phyloP scores from a whole-genome alignment of 352 stramenopile species.

The Blastocystis sp. region DNA sequence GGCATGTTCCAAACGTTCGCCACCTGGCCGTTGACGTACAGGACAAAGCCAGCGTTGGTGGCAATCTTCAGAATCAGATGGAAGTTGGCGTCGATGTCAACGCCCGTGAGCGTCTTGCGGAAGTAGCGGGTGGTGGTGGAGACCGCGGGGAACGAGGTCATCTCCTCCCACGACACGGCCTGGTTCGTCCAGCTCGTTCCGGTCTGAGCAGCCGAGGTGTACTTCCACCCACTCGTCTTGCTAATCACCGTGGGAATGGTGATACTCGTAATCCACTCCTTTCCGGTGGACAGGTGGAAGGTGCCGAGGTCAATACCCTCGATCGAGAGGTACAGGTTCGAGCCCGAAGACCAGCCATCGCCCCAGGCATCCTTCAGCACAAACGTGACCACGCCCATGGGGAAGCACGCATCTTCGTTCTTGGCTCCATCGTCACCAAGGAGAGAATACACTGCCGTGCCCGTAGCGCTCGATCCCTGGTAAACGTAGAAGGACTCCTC shows the following conservation, averaged over 20 bases:
- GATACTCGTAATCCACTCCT: background rate
- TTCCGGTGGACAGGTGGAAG: background rate
- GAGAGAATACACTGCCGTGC: slow-evolving; percentile 1
- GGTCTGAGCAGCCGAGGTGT: slow-evolving; percentile 10
- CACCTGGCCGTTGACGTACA: slow-evolving; percentile 1
- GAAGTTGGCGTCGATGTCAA: background rate
- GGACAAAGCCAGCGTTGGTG: background rate
- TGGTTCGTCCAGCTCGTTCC: background rate
- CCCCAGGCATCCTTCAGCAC: slow-evolving; percentile 23
- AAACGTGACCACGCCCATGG: background rate
- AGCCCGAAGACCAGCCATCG: slow-evolving; percentile 44
- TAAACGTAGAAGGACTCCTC: slow-evolving; percentile 25
- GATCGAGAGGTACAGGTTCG: slow-evolving; percentile 7
- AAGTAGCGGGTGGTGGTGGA: slow-evolving; percentile 6
- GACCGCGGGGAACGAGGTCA: background rate
- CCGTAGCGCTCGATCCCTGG: background rate
- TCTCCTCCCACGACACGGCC: background rate
- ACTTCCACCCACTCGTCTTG: slow-evolving; percentile 5
- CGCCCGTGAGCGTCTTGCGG: background rate
- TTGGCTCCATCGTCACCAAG: background rate
- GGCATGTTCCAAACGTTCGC: background rate
- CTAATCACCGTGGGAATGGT: background rate
- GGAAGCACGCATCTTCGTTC: background rate
- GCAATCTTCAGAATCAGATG: background rate
- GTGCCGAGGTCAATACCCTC: background rate